Conservation (phyloP, 202 grass and related monocot species). For the Musa balbisiana region DNA sequence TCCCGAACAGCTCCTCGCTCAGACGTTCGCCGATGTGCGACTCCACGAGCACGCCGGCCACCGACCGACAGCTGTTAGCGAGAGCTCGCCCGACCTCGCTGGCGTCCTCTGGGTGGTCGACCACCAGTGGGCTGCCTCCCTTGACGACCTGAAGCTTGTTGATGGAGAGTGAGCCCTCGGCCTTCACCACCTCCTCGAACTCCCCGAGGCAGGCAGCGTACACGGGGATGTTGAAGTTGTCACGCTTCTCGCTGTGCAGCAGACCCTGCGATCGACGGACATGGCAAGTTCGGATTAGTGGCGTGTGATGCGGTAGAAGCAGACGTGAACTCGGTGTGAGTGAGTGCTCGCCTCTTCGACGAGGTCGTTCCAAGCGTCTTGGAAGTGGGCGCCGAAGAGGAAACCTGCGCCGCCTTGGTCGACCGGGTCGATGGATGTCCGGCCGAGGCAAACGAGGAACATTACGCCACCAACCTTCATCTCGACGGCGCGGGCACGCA, state of each 20-base stretch:
- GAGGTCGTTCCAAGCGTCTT: slow-evolving; percentile 32
- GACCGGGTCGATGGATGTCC: not conserved
- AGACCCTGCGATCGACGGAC: not conserved
- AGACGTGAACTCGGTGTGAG: not conserved
- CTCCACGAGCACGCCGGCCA: slow-evolving; percentile 19
- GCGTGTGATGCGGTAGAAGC: no score
- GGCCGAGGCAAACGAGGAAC: slow-evolving; percentile 27
- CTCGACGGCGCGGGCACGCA: slow-evolving; percentile 13
- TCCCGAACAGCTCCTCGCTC: slow-evolving; percentile 9
- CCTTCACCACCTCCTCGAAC: slow-evolving; percentile 14
- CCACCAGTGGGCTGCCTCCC: not conserved
- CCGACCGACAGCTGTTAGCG: slow-evolving; percentile 11
- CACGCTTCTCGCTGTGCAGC: slow-evolving; percentile 4
- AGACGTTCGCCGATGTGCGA: slow-evolving; percentile 17
- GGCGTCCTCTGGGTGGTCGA: slow-evolving; percentile 5
- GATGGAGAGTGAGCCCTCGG: slow-evolving; percentile 6
- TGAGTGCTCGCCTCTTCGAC: not conserved
- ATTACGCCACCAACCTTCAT: slow-evolving; percentile 22
- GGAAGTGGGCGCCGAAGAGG: slow-evolving; percentile 15
- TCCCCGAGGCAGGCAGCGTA: slow-evolving; percentile 22
- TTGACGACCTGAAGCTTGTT: slow-evolving; percentile 20
- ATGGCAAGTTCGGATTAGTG: no score
- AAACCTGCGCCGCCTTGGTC: slow-evolving; percentile 10
- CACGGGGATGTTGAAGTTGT: slow-evolving; percentile 33
- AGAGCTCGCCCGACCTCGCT: slow-evolving; percentile 5